Evolutionary conservation across 192 early-diverging fungal genomes (phyloP).

Genomic region (Backusella psychrophila): DNA sequence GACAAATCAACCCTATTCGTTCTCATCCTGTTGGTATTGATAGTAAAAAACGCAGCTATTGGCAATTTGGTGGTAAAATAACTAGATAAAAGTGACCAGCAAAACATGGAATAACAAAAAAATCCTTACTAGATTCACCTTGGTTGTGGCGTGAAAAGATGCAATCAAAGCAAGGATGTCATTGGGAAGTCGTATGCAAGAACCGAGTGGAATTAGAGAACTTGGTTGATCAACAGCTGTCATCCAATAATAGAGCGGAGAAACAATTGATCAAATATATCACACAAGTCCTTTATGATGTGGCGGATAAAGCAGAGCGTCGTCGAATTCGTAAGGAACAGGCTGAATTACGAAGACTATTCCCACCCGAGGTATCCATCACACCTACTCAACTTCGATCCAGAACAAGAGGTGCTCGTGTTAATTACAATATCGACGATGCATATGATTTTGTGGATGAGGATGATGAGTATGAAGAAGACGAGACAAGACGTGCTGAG

Average conservation of each 20-base stretch:
- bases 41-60: slow-evolving; percentile 29
- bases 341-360: neutral
- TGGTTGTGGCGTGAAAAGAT: slow-evolving; percentile 30
- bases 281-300: neutral
- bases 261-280: slow-evolving; percentile 8
- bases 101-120: neutral
- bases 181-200: slow-evolving; percentile 29
- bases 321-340: neutral
- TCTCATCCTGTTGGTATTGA: slow-evolving; percentile 20
- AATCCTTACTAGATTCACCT: slow-evolving; percentile 14
- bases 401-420: slow-evolving; percentile 5
- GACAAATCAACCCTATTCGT: slow-evolving; percentile 21
- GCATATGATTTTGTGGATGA: slow-evolving; percentile 21
- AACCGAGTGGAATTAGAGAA: slow-evolving; percentile 1
- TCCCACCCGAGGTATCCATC: slow-evolving; percentile 11
- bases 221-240: slow-evolving; percentile 4
- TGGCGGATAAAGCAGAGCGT: slow-evolving; percentile 1
- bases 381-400: slow-evolving; percentile 10
- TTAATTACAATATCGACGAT: slow-evolving; percentile 18
- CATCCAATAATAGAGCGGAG: slow-evolving; percentile 13
- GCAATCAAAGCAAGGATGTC: neutral
- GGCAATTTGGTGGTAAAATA: slow-evolving; percentile 33
- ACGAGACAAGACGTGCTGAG: neutral
- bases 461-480: slow-evolving; percentile 17
- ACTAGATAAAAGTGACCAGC: neutral